Conservation (phyloP, 805 yeast species). For the Blastobotrys attinorum region DNA sequence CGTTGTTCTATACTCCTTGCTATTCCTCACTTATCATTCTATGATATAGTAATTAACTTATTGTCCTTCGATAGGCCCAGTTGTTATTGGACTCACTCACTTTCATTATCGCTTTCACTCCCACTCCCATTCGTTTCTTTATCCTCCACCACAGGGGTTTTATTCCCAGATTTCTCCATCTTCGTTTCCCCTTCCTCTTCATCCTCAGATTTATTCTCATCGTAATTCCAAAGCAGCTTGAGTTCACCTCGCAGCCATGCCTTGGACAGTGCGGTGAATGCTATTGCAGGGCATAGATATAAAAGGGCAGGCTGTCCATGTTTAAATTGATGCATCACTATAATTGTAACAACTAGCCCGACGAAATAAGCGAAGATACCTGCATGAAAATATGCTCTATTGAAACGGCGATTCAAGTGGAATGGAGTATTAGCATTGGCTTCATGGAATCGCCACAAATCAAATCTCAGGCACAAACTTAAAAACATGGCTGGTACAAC, state of each 20-base stretch:
- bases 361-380: conserved; percentile 41
- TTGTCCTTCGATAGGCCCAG: too few species aligned
- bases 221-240: conserved; percentile 31
- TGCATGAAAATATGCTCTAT: conserved; percentile 40
- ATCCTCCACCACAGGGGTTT: too few species aligned
- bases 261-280: conserved; percentile 28
- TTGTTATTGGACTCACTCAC: not conserved
- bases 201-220: conserved; percentile 19
- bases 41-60: not conserved
- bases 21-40: not conserved
- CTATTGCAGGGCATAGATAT: conserved; percentile 48
- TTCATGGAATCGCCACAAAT: conserved; percentile 36
- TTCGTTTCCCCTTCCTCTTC: conserved; percentile 15
- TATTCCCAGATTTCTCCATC: conserved; percentile 2
- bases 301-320: conserved; percentile 62
- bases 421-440: conserved; percentile 21
- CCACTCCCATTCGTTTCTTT: not conserved
- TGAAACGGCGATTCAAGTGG: conserved; percentile 24
- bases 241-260: conserved; percentile 40
- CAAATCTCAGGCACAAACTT: conserved; percentile 48
- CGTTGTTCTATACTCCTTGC: too few species aligned
- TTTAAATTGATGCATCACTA: conserved; percentile 32
- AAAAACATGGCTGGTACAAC: conserved; percentile 51
- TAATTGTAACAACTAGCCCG: conserved; percentile 40
- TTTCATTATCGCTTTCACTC: not conserved